Evolutionary conservation across 2,329 filamentous ascomycete genomes (phyloP), one percentile per base, ranked within the genome.

Genomic region (Diaporthe australafricana): DNA sequence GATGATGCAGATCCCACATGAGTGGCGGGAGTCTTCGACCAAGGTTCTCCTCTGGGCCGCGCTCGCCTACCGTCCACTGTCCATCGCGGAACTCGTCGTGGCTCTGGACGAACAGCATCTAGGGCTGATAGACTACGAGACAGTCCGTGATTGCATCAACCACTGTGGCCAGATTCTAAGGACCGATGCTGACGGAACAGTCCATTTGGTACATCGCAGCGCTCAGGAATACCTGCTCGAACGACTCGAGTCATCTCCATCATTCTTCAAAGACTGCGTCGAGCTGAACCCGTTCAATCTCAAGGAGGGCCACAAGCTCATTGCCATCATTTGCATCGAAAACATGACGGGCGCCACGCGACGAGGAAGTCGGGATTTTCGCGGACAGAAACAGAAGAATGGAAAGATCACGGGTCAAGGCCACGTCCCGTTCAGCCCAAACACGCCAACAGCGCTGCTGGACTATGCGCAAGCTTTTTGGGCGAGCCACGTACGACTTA

Each of bases 241-340:
- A 22, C 35, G 55, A 22, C 55, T 57, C 55, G n/a, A 57, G 55
- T 57, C 55, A 6, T 40, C 55, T 25, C 55, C 55, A 4, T 57
- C 55, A 1, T 57, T 57, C 35, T 57, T 57, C 35, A 57, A 57
- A n/a, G 55, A 57, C 20, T 57, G 55, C 35, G 55, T 57, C 14
- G 55, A 57, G 55, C 8, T 57, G 35, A 57, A 57, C 16, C 55
- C 55, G 1, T 57, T 57, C 14, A 57, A 42, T 57, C n/a, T 40
- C 8, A 40, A 42, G 6, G 55, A 57, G 16, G 55, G 30, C 7
- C 55, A 57, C 22, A 57, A 14, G 2, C 35, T 57, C 7, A 42
- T 57, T 3, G 55, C 55, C 12, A 27, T 17, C 9, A 2, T 57
- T 22, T 57, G 55, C 22, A 57, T 57, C 32, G 38, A 22, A 12